Evolutionary conservation across 352 stramenopile genomes (phyloP), one percentile per base, ranked within the genome.

Genomic region (Globisporangium radiosum): DNA sequence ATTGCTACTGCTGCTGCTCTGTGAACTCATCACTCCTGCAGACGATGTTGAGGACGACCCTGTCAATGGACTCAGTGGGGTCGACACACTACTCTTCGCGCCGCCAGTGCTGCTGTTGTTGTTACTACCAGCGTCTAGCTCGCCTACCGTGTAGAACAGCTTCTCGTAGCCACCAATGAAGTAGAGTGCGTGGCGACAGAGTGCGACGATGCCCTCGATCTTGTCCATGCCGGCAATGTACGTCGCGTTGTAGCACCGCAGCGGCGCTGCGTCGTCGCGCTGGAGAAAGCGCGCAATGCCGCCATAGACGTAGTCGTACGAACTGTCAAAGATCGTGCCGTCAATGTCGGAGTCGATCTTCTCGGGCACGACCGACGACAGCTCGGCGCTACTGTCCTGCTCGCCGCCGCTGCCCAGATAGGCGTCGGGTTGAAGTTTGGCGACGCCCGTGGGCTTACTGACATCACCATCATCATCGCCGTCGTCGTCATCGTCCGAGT

Each of bases 101-200:
- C 38, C 64, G 44, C 49, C 54, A n/a, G 11, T 33, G 25, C 25
- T 33, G 25, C 25, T 33, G 25, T 33, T 33, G 25, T 38, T 50
- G 48, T 52, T 44, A 51, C 8, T 43, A 14, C 7, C 9, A 19
- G 19, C 11, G 15, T 58, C 52, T 3, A 7, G 37, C 7, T 70
- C 60, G 25, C 38, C 19, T 14, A n/a, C 17, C 13, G 62, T 54
- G 44, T 70, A 75, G 9, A 85, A 75, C 10, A 85, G 10, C 54
- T 87, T 90, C 0, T 60, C 62, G 53, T 88, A 90, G 0, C 80
- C 80, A 47, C 77, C 70, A 19, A 92, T 75, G 49, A 92, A 92
- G 54, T 90, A 88, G 19, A 92, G 57, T 5, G 75, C 65, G 8
- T 70, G 65, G 9, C 63, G 66, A 36, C 76, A 86, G 8, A 92